Conservation (phyloP, 495 filamentous ascomycete species). For the Podospora australis region DNA sequence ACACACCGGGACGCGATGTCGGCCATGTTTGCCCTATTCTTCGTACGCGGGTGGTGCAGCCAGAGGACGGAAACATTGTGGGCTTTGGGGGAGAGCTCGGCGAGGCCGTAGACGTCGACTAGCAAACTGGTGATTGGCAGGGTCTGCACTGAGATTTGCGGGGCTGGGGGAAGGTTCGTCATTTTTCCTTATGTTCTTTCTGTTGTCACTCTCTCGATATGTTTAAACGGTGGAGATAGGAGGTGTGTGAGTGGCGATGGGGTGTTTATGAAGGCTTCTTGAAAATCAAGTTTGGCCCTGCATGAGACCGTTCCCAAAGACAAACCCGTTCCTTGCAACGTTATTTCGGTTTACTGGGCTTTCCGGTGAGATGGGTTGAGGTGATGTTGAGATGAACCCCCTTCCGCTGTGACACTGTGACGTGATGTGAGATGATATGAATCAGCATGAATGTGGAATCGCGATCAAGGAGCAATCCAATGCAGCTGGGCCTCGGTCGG, state of each 20-base stretch:
- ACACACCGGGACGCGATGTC: constrained; percentile 34
- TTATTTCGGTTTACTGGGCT: no score
- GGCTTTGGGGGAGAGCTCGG: constrained; percentile 54
- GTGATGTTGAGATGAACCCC: no score
- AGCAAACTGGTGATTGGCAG: constrained; percentile 70
- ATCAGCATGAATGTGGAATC: no score
- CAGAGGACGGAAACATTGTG: constrained; percentile 63
- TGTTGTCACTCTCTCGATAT: no score
- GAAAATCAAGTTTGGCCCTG: not conserved
- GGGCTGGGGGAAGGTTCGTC: constrained; percentile 22
- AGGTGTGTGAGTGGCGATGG: not conserved
- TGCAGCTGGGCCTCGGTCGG: no score
- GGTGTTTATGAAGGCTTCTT: not conserved
- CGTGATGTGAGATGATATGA: no score
- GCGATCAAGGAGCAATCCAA: no score
- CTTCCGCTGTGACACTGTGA: no score
- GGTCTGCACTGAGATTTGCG: constrained; percentile 52
- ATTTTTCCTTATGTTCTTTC: constrained; percentile 3
- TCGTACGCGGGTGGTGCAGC: constrained; percentile 76
- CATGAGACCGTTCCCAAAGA: no score
- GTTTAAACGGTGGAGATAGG: no score
- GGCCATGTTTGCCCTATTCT: constrained; percentile 63
- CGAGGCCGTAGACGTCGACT: constrained; percentile 69
- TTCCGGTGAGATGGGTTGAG: no score
- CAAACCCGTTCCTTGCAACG: no score